These are phyloP conservation scores for Salisapilia sapeloensis DNA, from an alignment of 352 stramenopile species.

Conservation along the genomic window DNA sequence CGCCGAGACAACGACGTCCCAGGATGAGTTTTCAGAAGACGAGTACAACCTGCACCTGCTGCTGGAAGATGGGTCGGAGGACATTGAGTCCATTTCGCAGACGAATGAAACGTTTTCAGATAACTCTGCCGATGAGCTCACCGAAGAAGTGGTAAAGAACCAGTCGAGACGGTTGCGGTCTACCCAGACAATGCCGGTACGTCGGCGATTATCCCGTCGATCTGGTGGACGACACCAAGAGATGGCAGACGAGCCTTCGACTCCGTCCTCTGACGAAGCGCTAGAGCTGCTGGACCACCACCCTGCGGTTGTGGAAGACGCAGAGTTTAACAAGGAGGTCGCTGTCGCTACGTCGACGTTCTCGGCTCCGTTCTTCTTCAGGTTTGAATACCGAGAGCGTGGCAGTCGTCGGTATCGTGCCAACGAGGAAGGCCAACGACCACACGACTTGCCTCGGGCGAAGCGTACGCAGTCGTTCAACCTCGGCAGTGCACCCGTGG, in stretches of 20 bases:
- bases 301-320: conserved; percentile 39
- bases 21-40: conserved; percentile 34
- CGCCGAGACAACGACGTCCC: conserved; percentile 20
- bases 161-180: too few species aligned
- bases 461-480: conserved; percentile 33
- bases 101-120: too few species aligned
- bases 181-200: too few species aligned
- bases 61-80: conserved; percentile 40
- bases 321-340: conserved; percentile 73
- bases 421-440: background rate
- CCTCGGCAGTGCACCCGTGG: too few species aligned
- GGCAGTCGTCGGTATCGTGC: conserved; percentile 6
- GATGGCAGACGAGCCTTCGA: too few species aligned
- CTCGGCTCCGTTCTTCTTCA: conserved; percentile 74
- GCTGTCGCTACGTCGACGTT: conserved; percentile 67
- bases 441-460: conserved; percentile 3
- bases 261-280: too few species aligned
- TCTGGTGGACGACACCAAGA: too few species aligned
- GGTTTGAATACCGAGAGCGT: conserved; percentile 60
- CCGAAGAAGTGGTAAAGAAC: too few species aligned
- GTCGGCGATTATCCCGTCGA: too few species aligned
- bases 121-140: too few species aligned
- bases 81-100: background rate
- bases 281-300: too few species aligned
- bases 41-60: conserved; percentile 46